Base-by-base conservation (phyloP, 2,329 filamentous ascomycete genomes). In the Nigrospora sphaerica region DNA sequence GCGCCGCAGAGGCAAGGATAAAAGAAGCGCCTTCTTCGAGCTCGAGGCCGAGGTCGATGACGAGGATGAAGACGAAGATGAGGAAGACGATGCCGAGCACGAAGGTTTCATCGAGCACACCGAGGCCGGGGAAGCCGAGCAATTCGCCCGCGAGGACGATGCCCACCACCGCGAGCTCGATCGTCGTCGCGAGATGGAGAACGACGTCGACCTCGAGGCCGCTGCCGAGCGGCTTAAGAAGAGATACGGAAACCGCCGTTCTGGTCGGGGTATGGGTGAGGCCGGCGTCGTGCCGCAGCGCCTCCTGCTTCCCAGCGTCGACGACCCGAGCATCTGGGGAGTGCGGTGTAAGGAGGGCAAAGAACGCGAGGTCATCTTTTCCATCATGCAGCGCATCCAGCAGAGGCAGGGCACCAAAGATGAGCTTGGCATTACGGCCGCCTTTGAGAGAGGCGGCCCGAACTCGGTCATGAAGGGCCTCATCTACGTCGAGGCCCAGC, bases 21-120 rank as follows among this genome's bases (percentile, higher is more conserved):
- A 79, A 53, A 81, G 88, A 52, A 88, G 88, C 57, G 84, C 86
- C 60, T 96, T 96, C 80, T 83, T 98, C 70, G 93, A 98, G 81
- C 88, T 92, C 60, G 93, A 98, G 75, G 93, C 93, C 64, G 93
- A 96, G 70, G 93, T 98, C 56, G 93, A 97, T 61, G 93, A 95
- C 53, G 90, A 95, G 57, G 90, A 95, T 57, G 87, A 89, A 55
- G 85, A 80, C 54, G 87, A 88, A 51, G 89, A 95, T 53, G 89
- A 95, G 44, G 92, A 96, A 56, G 89, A 95, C 56, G 90, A 95
- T 46, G 82, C 88, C 49, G 84, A 90, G 56, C 89, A 85, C 55
- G 89, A 89, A 47, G 86, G 88, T 54, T 89, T 93, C 62, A 90
- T 90, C 62, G 87, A 89, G 54, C 88, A 95, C 63, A 87, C 88